phyloP scores from a whole-genome alignment of 129 eudicot genomes.

The Helianthus annuus region HanXRQr2.0-SUNRISE NC_035448.2:160904733-160905232 shows the following conservation, averaged over 20 bases:
- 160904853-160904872: background rate
- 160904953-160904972: conserved; percentile 15
- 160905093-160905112: no score
- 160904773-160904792: background rate
- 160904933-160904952: conserved; percentile 31
- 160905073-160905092: background rate
- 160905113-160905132: background rate
- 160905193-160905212: no score
- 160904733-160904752: no score
- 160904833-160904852: conserved; percentile 26
- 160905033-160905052: conserved; percentile 20
- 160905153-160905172: no score
- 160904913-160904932: conserved; percentile 38
- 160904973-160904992: background rate
- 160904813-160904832: conserved; percentile 24
- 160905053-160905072: conserved; percentile 21
- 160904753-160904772: no score
- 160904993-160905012: background rate
- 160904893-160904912: background rate
- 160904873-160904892: conserved; percentile 24
- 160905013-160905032: conserved; percentile 25
- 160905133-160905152: no score
- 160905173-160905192: no score
- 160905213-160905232: no score
- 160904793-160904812: conserved; percentile 13